A percentile compares a stretch with the other conserved stretches of the same genome.
Conservation (phyloP, 352 stramenopile genomes). For the Phytopythium sindhum region DNA sequence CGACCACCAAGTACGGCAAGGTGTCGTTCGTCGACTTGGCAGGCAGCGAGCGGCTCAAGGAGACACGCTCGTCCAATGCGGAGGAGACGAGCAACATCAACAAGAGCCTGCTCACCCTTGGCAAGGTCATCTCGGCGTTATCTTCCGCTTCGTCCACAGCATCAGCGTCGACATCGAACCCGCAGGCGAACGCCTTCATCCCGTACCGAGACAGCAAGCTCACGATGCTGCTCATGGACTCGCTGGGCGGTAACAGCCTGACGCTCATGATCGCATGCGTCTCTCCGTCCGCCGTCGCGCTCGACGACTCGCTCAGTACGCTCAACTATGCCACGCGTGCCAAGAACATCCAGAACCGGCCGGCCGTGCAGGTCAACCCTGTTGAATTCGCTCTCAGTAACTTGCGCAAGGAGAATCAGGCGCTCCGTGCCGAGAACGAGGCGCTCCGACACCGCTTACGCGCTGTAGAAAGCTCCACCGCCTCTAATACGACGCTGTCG, state of each 20-base stretch:
- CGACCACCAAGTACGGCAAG: constrained; percentile 65
- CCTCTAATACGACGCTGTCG: background rate
- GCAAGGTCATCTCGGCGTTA: constrained; percentile 83
- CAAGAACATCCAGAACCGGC: constrained; percentile 86
- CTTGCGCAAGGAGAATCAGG: constrained; percentile 64
- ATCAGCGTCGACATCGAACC: background rate
- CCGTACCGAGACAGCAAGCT: constrained; percentile 86
- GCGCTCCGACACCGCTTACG: constrained; percentile 47
- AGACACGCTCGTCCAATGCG: constrained; percentile 65
- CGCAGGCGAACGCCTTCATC: constrained; percentile 46
- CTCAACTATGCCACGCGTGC: constrained; percentile 83
- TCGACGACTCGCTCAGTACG: constrained; percentile 82
- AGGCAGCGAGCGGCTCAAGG: constrained; percentile 68
- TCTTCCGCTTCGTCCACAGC: background rate
- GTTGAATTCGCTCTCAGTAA: constrained; percentile 55
- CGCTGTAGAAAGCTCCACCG: background rate
- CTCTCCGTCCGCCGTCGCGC: constrained; percentile 42
- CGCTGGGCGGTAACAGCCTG: constrained; percentile 72
- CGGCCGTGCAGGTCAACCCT: constrained; percentile 64
- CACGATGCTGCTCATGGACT: constrained; percentile 86
- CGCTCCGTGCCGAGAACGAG: constrained; percentile 53
- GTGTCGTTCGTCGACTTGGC: constrained; percentile 82
- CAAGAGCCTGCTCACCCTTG: constrained; percentile 73
- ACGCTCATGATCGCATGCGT: constrained; percentile 86
- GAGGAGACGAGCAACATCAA: constrained; percentile 87